Conservation (phyloP, 2,329 filamentous ascomycete species). For the Aspergillus fischeri region DNA sequence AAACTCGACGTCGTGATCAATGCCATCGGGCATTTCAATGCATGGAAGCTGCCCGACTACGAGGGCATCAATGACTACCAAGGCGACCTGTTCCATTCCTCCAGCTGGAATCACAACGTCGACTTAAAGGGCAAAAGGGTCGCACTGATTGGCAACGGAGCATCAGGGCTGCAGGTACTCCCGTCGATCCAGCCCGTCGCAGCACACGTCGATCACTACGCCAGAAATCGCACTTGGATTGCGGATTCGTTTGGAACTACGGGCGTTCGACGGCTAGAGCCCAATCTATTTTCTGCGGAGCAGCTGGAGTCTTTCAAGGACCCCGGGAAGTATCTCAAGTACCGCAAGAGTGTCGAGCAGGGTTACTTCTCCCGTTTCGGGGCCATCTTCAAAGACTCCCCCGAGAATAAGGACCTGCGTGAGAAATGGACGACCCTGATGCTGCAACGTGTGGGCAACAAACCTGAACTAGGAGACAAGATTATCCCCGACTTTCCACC, state of each 20-base stretch:
- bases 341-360: slow-evolving; percentile 55
- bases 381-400: slow-evolving; percentile 52
- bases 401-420: slow-evolving; percentile 47
- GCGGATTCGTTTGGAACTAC: slow-evolving; percentile 58
- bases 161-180: slow-evolving; percentile 54
- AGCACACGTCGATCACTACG: slow-evolving; percentile 59
- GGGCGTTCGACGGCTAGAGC: slow-evolving; percentile 50
- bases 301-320: slow-evolving; percentile 57
- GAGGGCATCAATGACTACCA: slow-evolving; percentile 54
- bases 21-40: slow-evolving; percentile 63
- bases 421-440: slow-evolving; percentile 52
- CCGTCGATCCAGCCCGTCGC: slow-evolving; percentile 39
- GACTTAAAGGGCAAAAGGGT: slow-evolving; percentile 49
- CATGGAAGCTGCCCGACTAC: slow-evolving; percentile 60
- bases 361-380: slow-evolving; percentile 60
- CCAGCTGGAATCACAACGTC: slow-evolving; percentile 54
- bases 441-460: slow-evolving; percentile 49
- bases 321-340: slow-evolving; percentile 57
- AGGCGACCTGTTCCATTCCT: slow-evolving; percentile 57
- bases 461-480: slow-evolving; percentile 53
- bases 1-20: slow-evolving; percentile 59
- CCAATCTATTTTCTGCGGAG: slow-evolving; percentile 53
- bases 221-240: slow-evolving; percentile 64
- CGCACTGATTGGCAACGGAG: slow-evolving; percentile 61
- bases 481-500: slow-evolving; percentile 62